Conservation (phyloP, 148 eudicot genomes). For the Cornus kousa region DNA sequence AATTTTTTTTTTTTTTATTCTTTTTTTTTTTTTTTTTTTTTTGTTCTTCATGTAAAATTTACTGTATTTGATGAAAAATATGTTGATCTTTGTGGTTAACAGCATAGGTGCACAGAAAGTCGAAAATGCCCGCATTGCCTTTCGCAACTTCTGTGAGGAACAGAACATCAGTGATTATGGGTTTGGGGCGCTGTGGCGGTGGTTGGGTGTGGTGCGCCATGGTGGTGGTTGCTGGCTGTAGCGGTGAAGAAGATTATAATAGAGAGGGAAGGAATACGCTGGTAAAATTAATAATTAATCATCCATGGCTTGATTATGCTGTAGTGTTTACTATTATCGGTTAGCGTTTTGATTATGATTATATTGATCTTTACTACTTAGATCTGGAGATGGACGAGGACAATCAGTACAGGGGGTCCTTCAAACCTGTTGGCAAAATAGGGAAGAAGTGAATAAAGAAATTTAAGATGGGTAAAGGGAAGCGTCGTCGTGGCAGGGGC, state of each 20-base stretch:
- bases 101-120: constrained; percentile 78
- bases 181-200: no score
- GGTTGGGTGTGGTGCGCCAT: no score
- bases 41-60: background rate
- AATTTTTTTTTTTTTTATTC: no score
- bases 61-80: background rate
- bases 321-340: background rate
- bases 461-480: constrained; percentile 59
- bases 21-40: no score
- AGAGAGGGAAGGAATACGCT: no score
- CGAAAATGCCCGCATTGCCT: constrained; percentile 47
- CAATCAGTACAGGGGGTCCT: constrained; percentile 26
- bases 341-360: background rate
- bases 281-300: no score
- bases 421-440: constrained; percentile 61
- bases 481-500: constrained; percentile 44
- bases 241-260: no score
- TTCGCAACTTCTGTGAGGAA: constrained; percentile 59
- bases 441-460: constrained; percentile 84
- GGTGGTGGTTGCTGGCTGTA: no score
- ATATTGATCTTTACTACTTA: constrained; percentile 10
- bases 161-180: constrained; percentile 27
- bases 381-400: constrained; percentile 61
- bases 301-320: background rate
- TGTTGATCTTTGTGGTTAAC: constrained; percentile 12